These are phyloP conservation scores for Stropharia rugosoannulata DNA, from an alignment of 768 basidiomycete species.

Conservation along the genomic window DNA sequence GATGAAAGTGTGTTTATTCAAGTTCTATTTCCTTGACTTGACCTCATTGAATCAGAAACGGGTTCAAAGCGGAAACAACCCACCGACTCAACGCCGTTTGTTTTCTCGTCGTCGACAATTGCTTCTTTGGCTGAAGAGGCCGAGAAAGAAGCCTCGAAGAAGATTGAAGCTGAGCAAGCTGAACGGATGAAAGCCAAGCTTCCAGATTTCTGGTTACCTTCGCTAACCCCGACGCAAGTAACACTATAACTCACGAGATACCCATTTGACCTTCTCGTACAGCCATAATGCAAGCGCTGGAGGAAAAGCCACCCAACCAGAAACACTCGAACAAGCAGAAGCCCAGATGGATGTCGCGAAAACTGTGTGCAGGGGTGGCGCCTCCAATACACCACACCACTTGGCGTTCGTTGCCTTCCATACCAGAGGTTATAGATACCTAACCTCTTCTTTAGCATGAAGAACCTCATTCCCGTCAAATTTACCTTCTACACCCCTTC, in stretches of 20 bases:
- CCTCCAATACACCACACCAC: slow-evolving; percentile 73
- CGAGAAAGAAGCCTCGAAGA: slow-evolving; percentile 81
- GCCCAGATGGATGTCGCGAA: slow-evolving; percentile 56
- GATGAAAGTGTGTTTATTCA: slow-evolving; percentile 7
- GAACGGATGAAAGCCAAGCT: slow-evolving; percentile 85
- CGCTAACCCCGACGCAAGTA: slow-evolving; percentile 70
- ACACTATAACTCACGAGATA: not conserved
- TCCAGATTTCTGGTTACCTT: slow-evolving; percentile 97
- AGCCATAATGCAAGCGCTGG: not conserved
- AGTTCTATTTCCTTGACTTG: not conserved
- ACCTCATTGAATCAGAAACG: slow-evolving; percentile 28
- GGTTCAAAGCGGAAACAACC: slow-evolving; percentile 70
- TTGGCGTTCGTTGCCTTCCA: slow-evolving; percentile 55
- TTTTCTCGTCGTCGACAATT: slow-evolving; percentile 72
- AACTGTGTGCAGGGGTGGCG: slow-evolving; percentile 86
- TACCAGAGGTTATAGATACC: not conserved
- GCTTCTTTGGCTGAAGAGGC: slow-evolving; percentile 76
- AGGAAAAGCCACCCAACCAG: slow-evolving; percentile 29
- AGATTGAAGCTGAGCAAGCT: slow-evolving; percentile 84
- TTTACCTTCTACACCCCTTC: slow-evolving; percentile 57
- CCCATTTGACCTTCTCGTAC: not conserved
- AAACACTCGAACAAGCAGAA: slow-evolving; percentile 66
- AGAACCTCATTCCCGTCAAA: slow-evolving; percentile 78
- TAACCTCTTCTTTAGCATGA: slow-evolving; percentile 38
- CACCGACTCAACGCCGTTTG: slow-evolving; percentile 40